phyloP scores from a whole-genome alignment of 2,329 filamentous ascomycete species.

The Verticillium tricorpus region DNA sequence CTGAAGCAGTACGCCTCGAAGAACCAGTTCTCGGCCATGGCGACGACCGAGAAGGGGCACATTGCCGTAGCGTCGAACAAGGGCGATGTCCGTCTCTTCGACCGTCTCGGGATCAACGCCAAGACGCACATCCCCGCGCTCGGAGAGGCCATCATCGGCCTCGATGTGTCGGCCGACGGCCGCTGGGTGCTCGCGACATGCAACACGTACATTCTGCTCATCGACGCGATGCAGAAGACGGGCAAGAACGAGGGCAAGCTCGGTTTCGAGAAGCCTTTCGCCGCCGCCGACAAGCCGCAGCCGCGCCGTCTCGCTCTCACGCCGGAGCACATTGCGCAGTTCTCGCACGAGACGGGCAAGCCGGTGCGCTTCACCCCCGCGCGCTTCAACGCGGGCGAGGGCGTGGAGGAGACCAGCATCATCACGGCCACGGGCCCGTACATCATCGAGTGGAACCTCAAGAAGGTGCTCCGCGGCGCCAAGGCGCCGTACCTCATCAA shows the following conservation, averaged over 20 bases:
- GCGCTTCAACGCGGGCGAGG: slow-evolving; percentile 86
- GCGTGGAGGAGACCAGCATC: slow-evolving; percentile 82
- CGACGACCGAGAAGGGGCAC: slow-evolving; percentile 94
- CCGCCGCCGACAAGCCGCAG: slow-evolving; percentile 89
- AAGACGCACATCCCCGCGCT: slow-evolving; percentile 96
- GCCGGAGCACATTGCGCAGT: slow-evolving; percentile 91
- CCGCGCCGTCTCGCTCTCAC: slow-evolving; percentile 85
- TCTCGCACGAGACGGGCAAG: slow-evolving; percentile 90
- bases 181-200: slow-evolving; percentile 95
- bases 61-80: slow-evolving; percentile 97
- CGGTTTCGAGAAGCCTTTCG: slow-evolving; percentile 92
- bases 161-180: slow-evolving; percentile 93
- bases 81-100: slow-evolving; percentile 94
- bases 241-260: slow-evolving; percentile 97
- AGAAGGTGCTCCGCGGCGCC: slow-evolving; percentile 75
- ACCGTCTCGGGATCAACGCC: slow-evolving; percentile 91
- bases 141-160: slow-evolving; percentile 88
- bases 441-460: slow-evolving; percentile 93
- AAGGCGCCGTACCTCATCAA: slow-evolving; percentile 96
- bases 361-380: slow-evolving; percentile 85
- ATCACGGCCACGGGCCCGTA: slow-evolving; percentile 96
- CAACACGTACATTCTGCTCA: slow-evolving; percentile 87
- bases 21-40: slow-evolving; percentile 92
- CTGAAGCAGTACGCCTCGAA: slow-evolving; percentile 96
- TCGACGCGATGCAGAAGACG: slow-evolving; percentile 83